Conservation (phyloP, 306 rosid genomes). For the Pyrus pyrifolia region DNA sequence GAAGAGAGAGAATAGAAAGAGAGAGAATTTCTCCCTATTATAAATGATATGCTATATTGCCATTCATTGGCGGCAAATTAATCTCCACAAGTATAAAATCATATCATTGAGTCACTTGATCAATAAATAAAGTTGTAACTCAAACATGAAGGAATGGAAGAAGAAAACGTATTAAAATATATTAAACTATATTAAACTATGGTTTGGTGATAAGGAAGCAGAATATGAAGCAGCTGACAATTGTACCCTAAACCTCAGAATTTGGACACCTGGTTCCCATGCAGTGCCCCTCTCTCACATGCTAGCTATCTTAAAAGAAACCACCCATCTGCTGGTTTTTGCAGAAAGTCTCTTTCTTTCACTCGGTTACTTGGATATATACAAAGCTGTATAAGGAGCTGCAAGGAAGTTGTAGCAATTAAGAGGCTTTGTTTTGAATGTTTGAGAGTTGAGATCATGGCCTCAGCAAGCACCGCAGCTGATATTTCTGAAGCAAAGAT, state of each 20-base stretch:
- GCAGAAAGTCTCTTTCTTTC: too few species aligned
- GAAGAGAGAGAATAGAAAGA: too few species aligned
- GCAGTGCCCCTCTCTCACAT: not conserved
- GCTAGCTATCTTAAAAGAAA: not conserved
- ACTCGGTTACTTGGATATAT: too few species aligned
- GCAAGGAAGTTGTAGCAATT: not conserved
- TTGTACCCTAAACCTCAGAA: not conserved
- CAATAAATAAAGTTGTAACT: too few species aligned
- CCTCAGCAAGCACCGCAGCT: not conserved
- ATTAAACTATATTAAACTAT: too few species aligned
- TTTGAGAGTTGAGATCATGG: not conserved
- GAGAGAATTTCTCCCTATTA: too few species aligned
- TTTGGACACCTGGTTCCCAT: slow-evolving; percentile 6
- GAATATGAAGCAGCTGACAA: not conserved
- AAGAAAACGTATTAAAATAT: not conserved
- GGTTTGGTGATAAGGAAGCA: not conserved
- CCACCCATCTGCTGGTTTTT: not conserved
- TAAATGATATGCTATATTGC: too few species aligned
- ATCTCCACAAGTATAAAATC: too few species aligned
- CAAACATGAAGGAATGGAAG: too few species aligned
- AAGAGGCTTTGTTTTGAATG: not conserved
- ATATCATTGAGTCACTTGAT: too few species aligned
- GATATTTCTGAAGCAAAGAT: slow-evolving; percentile 3
- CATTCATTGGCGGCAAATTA: too few species aligned
- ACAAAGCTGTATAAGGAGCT: not conserved